Evolutionary conservation across 1,284 basidiomycete genomes (phyloP), one percentile per base, ranked within the genome.

Genomic region (Naganishia liquefaciens): DNA sequence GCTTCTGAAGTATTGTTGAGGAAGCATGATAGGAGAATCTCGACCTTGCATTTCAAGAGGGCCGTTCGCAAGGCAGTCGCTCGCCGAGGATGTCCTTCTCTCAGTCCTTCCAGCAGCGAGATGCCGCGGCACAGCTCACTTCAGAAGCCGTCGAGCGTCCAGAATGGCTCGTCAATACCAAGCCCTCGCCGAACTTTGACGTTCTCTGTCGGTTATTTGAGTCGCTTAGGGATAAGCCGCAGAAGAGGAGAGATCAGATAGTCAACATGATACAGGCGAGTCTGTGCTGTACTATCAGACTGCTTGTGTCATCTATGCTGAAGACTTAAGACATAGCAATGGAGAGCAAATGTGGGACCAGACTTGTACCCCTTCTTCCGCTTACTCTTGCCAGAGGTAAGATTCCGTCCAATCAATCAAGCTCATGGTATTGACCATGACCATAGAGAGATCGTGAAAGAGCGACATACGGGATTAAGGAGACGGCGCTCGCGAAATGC

Each of bases 381-480:
- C 44, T 70, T 83, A 1, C 66, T 83, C 5, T 69, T 83, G 1
- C 81, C 82, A 23, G 80, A 82, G 37, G 81, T 81, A 47, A 70
- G 80, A n/a, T 68, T 25, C 11, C n/a, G n/a, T n/a, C n/a, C n/a
- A n/a, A n/a, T n/a, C n/a, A n/a, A n/a, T n/a, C n/a, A n/a, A n/a
- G n/a, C n/a, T n/a, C n/a, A n/a, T n/a, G n/a, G n/a, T n/a, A n/a
- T n/a, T n/a, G n/a, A n/a, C n/a, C n/a, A n/a, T n/a, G n/a, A n/a
- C 61, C 33, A 44, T 74, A 96, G 92, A 89, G 91, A 84, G 93
- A 97, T 75, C 84, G 88, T 40, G 91, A 95, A 69, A 85, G 93
- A 55, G 84, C 90, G 0, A 87, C 92, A 0, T 97, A 96, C 77
- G 90, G 90, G 10, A 77, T 95, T 68, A 96, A 96, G 76, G 94